Evolutionary conservation across 352 stramenopile species (phyloP).

Genomic region (Globisporangium parvum): DNA sequence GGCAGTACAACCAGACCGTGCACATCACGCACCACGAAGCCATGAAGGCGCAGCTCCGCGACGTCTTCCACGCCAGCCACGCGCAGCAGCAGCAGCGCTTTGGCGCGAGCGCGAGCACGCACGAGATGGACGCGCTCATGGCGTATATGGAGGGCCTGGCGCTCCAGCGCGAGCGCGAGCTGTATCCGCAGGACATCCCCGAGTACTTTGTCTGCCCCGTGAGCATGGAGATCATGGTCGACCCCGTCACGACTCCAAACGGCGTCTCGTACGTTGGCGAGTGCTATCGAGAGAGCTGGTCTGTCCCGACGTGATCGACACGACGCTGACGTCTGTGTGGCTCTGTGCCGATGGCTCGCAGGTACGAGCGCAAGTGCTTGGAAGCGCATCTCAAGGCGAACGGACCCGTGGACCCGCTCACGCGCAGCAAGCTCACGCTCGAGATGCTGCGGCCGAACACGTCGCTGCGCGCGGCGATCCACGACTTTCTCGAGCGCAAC

Average conservation of each 20-base stretch:
- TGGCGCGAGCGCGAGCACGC: background rate
- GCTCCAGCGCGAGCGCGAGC: conserved; percentile 31
- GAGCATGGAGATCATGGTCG: conserved; percentile 80
- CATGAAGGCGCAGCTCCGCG: conserved; percentile 30
- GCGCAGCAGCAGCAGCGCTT: conserved; percentile 18
- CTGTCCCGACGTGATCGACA: too few relatives aligned
- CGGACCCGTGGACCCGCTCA: conserved; percentile 65
- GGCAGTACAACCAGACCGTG: conserved; percentile 37
- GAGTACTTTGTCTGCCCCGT: conserved; percentile 81
- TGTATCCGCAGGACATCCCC: conserved; percentile 51
- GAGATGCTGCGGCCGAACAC: conserved; percentile 74
- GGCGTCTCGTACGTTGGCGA: conserved; percentile 79
- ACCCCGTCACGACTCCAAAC: conserved; percentile 74
- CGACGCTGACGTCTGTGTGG: too few relatives aligned
- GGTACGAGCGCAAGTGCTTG: conserved; percentile 58
- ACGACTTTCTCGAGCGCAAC: conserved; percentile 70
- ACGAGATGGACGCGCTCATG: conserved; percentile 36
- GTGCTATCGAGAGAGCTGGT: too few relatives aligned
- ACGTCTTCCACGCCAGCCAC: conserved; percentile 26
- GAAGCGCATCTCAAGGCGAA: conserved; percentile 67
- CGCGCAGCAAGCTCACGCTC: conserved; percentile 48
- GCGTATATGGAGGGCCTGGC: conserved; percentile 57
- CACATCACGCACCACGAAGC: conserved; percentile 33
- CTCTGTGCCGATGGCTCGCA: too few relatives aligned
- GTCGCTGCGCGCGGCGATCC: conserved; percentile 56